Evolutionary conservation across 306 rosid species (phyloP).

Genomic region (Trichosanthes cucumerina): DNA sequence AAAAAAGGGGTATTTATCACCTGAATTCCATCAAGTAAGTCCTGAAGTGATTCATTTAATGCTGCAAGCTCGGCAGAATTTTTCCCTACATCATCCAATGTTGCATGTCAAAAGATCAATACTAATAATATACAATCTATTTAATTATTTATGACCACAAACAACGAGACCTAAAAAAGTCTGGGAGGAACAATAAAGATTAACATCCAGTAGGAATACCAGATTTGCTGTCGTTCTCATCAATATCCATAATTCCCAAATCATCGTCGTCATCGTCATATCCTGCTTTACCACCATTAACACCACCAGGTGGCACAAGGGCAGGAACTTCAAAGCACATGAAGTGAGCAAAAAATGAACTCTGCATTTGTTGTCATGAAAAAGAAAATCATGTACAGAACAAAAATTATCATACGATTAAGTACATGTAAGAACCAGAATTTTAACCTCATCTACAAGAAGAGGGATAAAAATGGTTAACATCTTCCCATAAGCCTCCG

Average conservation of each 20-base stretch:
- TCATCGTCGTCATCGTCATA: slow-evolving; percentile 63
- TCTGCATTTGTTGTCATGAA: slow-evolving; percentile 42
- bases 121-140: neutral
- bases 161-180: neutral
- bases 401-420: neutral
- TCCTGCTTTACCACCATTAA: slow-evolving; percentile 44
- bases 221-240: slow-evolving; percentile 48
- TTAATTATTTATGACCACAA: neutral
- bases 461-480: slow-evolving; percentile 90
- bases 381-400: slow-evolving; percentile 11
- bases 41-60: slow-evolving; percentile 77
- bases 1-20: slow-evolving; percentile 32
- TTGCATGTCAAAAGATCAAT: neutral
- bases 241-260: slow-evolving; percentile 78
- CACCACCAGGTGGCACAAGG: slow-evolving; percentile 77
- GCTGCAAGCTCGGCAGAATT: slow-evolving; percentile 57
- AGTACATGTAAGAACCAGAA: slow-evolving; percentile 8
- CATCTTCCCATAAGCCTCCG: slow-evolving; percentile 89
- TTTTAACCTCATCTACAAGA: slow-evolving; percentile 86
- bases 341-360: slow-evolving; percentile 80
- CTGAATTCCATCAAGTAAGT: slow-evolving; percentile 90
- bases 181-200: neutral
- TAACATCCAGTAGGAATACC: slow-evolving; percentile 18
- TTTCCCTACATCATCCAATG: slow-evolving; percentile 29
- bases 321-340: slow-evolving; percentile 91